Conservation (phyloP, 257 asterid species). For the Salvia hispanica region DNA sequence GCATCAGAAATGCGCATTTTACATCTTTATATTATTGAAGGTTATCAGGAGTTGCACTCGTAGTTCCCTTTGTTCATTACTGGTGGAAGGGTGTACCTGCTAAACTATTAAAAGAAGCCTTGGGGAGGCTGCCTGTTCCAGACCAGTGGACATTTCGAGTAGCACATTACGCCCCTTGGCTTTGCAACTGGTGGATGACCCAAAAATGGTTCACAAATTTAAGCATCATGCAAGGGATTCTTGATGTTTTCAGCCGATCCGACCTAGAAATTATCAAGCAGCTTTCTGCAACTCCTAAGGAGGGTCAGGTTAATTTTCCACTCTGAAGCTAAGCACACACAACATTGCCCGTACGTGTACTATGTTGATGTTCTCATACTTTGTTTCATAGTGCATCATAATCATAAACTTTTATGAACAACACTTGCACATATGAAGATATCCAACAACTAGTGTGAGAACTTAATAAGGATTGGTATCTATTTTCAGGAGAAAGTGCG, state of each 20-base stretch:
- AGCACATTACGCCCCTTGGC: conserved; percentile 77
- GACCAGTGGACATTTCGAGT: conserved; percentile 58
- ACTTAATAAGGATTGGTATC: not conserved
- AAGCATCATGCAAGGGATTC: conserved; percentile 53
- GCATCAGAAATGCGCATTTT: conserved; percentile 11
- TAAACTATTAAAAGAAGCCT: conserved; percentile 42
- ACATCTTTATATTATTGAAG: conserved; percentile 34
- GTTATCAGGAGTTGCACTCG: conserved; percentile 77
- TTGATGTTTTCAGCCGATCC: conserved; percentile 43
- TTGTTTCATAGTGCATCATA: not conserved
- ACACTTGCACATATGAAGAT: not conserved
- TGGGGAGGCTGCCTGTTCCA: conserved; percentile 38
- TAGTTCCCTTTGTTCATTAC: conserved; percentile 64
- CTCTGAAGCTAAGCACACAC: not conserved
- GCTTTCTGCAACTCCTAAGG: conserved; percentile 44
- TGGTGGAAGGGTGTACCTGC: conserved; percentile 82
- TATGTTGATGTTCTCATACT: not conserved
- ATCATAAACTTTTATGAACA: not conserved
- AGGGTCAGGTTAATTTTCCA: conserved; percentile 53
- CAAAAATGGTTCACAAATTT: conserved; percentile 72
- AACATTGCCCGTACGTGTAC: no score
- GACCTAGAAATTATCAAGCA: conserved; percentile 61
- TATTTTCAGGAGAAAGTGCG: conserved; percentile 53
- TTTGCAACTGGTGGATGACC: conserved; percentile 85
- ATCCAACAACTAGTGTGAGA: not conserved